These are phyloP conservation scores for Galeopsis tetrahit DNA, from an alignment of 257 asterid genomes.

Conservation along the genomic window DNA sequence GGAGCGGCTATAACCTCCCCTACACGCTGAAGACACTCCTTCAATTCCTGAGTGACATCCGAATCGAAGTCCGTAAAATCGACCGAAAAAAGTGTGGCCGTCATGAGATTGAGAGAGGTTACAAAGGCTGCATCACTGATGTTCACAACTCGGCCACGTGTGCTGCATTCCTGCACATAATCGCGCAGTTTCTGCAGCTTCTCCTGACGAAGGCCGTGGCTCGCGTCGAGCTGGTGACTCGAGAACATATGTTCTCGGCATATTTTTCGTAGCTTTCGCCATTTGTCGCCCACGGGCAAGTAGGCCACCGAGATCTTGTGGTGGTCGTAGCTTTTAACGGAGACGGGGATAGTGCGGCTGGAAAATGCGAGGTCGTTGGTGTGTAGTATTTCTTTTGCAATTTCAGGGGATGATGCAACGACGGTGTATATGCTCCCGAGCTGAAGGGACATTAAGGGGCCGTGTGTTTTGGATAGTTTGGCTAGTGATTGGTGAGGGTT, in stretches of 20 bases:
- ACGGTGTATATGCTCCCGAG: slow-evolving; percentile 34
- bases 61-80: slow-evolving; percentile 31
- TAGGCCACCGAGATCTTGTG: slow-evolving; percentile 32
- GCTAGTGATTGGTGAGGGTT: slow-evolving; percentile 30
- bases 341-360: neutral
- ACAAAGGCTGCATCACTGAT: slow-evolving; percentile 31
- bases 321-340: neutral
- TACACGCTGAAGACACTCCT: slow-evolving; percentile 11
- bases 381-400: slow-evolving; percentile 24
- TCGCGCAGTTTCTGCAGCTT: slow-evolving; percentile 30
- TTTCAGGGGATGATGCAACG: slow-evolving; percentile 31
- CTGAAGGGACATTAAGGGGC: slow-evolving; percentile 39
- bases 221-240: slow-evolving; percentile 29
- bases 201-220: slow-evolving; percentile 32
- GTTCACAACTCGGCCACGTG: neutral
- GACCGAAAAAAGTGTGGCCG: slow-evolving; percentile 26
- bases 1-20: neutral
- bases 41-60: slow-evolving; percentile 32
- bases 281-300: slow-evolving; percentile 20
- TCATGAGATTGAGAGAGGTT: slow-evolving; percentile 37
- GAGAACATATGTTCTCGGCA: slow-evolving; percentile 31
- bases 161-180: slow-evolving; percentile 18
- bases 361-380: slow-evolving; percentile 28
- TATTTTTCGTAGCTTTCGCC: slow-evolving; percentile 28
- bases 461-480: slow-evolving; percentile 18